Evolutionary conservation across 2,329 filamentous ascomycete genomes (phyloP).

Genomic region (Erysiphe pisi): DNA sequence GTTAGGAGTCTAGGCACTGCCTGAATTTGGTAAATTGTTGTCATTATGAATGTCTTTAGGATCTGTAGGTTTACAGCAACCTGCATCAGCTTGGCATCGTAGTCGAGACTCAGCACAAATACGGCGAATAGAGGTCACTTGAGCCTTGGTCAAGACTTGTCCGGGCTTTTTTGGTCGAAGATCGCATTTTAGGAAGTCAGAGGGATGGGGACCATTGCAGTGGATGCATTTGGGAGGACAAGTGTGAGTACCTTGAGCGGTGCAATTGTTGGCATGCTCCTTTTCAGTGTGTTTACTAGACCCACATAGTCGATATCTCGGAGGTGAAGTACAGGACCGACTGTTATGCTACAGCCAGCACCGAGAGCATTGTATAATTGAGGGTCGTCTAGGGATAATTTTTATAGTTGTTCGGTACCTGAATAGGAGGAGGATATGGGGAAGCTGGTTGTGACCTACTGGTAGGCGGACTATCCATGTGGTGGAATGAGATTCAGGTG

Average conservation of each 20-base stretch:
- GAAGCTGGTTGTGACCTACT: background rate
- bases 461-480: conserved; percentile 20
- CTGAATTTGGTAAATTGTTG: background rate
- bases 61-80: background rate
- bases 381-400: background rate
- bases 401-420: conserved; percentile 15
- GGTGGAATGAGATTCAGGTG: background rate
- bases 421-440: background rate
- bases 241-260: background rate
- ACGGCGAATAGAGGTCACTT: background rate
- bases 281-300: conserved; percentile 15
- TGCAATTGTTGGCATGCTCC: conserved; percentile 1
- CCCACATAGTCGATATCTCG: background rate
- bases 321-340: background rate
- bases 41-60: background rate
- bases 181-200: background rate
- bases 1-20: background rate
- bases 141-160: background rate
- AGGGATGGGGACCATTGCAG: background rate
- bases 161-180: background rate
- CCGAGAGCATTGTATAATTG: background rate
- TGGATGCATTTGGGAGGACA: conserved; percentile 1
- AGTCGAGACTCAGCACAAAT: background rate
- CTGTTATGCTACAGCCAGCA: conserved; percentile 8
- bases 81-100: background rate